Percentiles rank a stretch among this genome's conserved stretches.
These are phyloP conservation scores for Umbelopsis ramanniana DNA, from an alignment of 192 early-diverging fungal species.

Conservation along the genomic window DNA sequence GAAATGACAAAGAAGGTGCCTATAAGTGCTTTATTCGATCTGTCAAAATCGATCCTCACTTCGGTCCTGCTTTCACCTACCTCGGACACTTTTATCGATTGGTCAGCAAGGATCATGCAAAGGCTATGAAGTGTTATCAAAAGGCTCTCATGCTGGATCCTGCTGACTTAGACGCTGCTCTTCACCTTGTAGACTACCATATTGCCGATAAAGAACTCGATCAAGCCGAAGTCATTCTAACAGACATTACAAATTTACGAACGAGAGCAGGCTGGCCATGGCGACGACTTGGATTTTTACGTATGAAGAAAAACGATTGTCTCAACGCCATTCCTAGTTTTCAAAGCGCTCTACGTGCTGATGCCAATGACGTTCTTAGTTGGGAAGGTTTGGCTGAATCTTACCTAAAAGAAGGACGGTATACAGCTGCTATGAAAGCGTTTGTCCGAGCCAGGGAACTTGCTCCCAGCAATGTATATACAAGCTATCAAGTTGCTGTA, in stretches of 20 bases:
- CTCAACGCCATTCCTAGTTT: constrained; percentile 70
- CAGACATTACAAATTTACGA: constrained; percentile 40
- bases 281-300: constrained; percentile 75
- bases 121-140: constrained; percentile 83
- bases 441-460: constrained; percentile 73
- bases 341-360: constrained; percentile 80
- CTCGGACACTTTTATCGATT: constrained; percentile 83
- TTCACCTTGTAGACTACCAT: constrained; percentile 67
- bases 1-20: constrained; percentile 63
- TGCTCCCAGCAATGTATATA: constrained; percentile 51
- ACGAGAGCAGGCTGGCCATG: constrained; percentile 76
- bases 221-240: constrained; percentile 56
- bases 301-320: constrained; percentile 55
- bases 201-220: constrained; percentile 47
- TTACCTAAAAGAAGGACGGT: constrained; percentile 72
- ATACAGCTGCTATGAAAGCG: constrained; percentile 77
- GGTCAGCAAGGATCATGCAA: constrained; percentile 63
- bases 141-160: constrained; percentile 78
- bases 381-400: constrained; percentile 86
- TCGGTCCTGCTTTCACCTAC: constrained; percentile 70
- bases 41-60: constrained; percentile 68
- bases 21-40: constrained; percentile 72
- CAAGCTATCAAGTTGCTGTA: constrained; percentile 49
- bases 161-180: constrained; percentile 67
- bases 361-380: constrained; percentile 60